A percentile compares a stretch with the other conserved stretches of the same genome.
phyloP scores from a whole-genome alignment of 1,284 basidiomycete genomes.

The Gastroboletus turbinatus region DNA sequence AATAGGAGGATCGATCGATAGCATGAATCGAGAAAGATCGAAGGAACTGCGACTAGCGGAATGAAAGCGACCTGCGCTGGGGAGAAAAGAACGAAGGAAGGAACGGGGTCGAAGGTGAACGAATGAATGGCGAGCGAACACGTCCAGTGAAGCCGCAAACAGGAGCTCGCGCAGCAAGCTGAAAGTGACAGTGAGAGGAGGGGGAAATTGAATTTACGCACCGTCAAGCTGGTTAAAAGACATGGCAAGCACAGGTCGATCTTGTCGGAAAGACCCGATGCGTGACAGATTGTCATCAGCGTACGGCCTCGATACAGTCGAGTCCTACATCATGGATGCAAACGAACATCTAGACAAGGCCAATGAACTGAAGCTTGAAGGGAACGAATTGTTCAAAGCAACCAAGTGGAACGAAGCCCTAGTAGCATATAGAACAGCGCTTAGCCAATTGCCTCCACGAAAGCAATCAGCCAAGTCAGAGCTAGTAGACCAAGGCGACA shows the following conservation, averaged over 20 bases:
- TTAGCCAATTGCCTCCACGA: conserved; percentile 56
- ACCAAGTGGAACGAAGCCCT: conserved; percentile 66
- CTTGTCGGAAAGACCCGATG: conserved; percentile 5
- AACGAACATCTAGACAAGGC: conserved; percentile 50
- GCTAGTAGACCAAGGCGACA: conserved; percentile 10
- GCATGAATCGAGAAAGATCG: conserved; percentile 36
- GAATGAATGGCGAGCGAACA: conserved; percentile 6
- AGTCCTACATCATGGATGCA: conserved; percentile 8
- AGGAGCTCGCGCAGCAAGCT: conserved; percentile 12
- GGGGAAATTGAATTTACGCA: neutral
- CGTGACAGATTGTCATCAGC: neutral
- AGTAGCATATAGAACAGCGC: conserved; percentile 56
- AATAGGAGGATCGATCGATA: conserved; percentile 45
- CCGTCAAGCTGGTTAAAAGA: neutral
- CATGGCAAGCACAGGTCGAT: neutral
- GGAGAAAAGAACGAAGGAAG: conserved; percentile 10
- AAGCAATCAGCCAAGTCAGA: conserved; percentile 20
- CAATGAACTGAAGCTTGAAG: conserved; percentile 60
- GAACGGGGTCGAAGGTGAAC: neutral
- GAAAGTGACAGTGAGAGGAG: neutral
- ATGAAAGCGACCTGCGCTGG: conserved; percentile 50
- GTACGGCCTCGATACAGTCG: neutral
- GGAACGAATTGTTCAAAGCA: conserved; percentile 52
- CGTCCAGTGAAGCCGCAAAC: neutral
- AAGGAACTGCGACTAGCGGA: conserved; percentile 9